Base-by-base conservation (phyloP, 2,329 filamentous ascomycete genomes). In the Alternaria longipes region DNA sequence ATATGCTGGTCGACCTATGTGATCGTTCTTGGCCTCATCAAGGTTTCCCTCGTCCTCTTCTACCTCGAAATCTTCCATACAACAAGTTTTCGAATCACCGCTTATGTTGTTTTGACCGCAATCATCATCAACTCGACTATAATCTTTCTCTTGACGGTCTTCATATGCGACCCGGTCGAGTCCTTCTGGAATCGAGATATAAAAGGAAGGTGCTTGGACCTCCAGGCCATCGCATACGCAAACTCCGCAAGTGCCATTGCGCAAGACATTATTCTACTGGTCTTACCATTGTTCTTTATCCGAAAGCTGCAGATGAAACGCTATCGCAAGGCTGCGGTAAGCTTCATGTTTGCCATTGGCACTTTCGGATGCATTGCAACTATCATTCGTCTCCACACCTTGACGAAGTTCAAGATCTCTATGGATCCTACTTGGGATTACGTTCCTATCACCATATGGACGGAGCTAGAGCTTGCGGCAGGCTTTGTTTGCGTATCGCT, bases 31-130 rank as follows among this genome's bases (percentile, higher is more conserved):
- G 69, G 66, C 11, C 56, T 74, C 18, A 72, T 69, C 53, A 75
- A 75, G 45, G 52, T 73, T 7, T 71, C 72, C 4, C 56, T 75
- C 2, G 49, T 72, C 24, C 45, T 72, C 5, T 73, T 73, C 51
- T 76, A 74, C 36, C 68, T 75, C 14, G 66, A 73, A 26, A 74
- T 76, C 47, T 76, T 76, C 60, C 45, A 63, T n/a, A 62, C 63
- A 2, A 54, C 44, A 5, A 56, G 45, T 4, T 71, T 72, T 32
- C 56, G 60, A 1, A 66, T 69, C 16, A 54, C 54, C 8, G 63
- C 68, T 9, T 69, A 64, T 30, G 38, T 66, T 16, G 50, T 72
- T 5, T 47, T 74, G 1, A 60, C 30, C 0, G 67, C 52, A 30
- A 66, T 75, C 6, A 42, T 64, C n/a, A 32, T 65, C 32, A 72